Evolutionary conservation across 2,329 filamentous ascomycete species (phyloP), one percentile per base, ranked within the genome.

Genomic region (Clarireedia monteithiana): DNA sequence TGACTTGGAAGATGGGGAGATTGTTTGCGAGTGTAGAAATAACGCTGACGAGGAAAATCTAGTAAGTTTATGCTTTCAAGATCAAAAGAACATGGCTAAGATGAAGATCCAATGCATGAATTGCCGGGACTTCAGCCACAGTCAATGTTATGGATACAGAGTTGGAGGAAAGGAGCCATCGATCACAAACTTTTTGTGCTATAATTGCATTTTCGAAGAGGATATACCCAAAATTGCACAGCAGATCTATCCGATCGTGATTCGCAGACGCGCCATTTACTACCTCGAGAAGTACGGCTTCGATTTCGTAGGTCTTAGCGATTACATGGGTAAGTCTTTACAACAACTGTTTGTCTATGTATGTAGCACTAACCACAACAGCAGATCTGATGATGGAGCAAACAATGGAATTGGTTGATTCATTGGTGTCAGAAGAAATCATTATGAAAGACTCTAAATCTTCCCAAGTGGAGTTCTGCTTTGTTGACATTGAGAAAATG

Each of bases 141-240:
- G 48, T 38, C 54, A 56, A 40, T 66, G 64, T 39, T 65, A 66
- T 55, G 64, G 63, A 10, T 64, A 62, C 48, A 46, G 58, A n/a
- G 27, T 30, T 30, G 27, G 27, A 9, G 50, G 58, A 36, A 20
- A 27, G 15, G 47, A 50, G 2, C 17, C 6, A 24, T n/a, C 42
- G 6, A 45, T 42, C 7, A 23, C 30, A 23, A 23, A 56, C 14
- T 50, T 58, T 10, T 40, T 56, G 17, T 65, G 63, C 26, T 65
- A 65, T 46, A 46, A 53, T 6, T 65, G 63, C 40, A 50, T 65
- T 9, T 51, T 62, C 4, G 23, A 46, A 6, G 47, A 48, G 34
- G 47, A 34, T 6, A 36, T 36, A 15, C 20, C 55, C 27, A 26
- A 34, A 3, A 49, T 30, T 12, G 34, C 44, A 20, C 14, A 46